phyloP scores from a whole-genome alignment of 768 basidiomycete genomes.

The Lactarius indigo region DNA sequence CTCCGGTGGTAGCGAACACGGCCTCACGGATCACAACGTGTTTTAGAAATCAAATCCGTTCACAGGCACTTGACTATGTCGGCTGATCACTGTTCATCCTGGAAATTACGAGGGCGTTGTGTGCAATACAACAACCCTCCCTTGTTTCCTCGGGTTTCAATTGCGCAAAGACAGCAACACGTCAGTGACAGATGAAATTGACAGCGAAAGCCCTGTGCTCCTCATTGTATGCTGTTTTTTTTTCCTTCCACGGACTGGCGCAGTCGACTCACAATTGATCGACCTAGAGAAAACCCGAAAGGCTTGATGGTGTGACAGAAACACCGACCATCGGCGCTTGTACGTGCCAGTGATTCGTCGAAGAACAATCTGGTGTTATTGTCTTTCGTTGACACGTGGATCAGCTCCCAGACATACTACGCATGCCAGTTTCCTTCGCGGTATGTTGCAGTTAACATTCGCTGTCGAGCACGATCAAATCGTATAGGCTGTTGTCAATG shows the following conservation, averaged over 20 bases:
- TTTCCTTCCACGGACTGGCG: too few species aligned
- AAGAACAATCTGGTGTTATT: not conserved
- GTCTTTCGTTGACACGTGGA: not conserved
- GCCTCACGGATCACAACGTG: not conserved
- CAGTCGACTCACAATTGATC: not conserved
- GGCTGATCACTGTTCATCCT: not conserved
- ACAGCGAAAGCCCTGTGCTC: not conserved
- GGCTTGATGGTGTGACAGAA: not conserved
- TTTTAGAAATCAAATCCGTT: not conserved
- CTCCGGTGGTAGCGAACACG: not conserved
- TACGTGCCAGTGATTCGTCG: not conserved
- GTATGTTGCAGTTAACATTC: not conserved
- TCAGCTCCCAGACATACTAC: not conserved
- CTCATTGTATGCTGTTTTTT: not conserved
- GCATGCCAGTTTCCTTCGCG: not conserved
- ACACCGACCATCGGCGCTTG: not conserved
- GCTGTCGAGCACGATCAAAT: not conserved
- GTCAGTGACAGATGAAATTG: not conserved
- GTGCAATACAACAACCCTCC: not conserved
- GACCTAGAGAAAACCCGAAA: not conserved
- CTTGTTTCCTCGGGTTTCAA: not conserved
- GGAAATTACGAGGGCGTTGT: not conserved
- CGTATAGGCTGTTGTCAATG: not conserved
- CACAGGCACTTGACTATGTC: not conserved
- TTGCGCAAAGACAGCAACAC: not conserved